These are phyloP conservation scores for Podila epicladia DNA, from an alignment of 192 early-diverging fungal species.

Conservation along the genomic window DNA sequence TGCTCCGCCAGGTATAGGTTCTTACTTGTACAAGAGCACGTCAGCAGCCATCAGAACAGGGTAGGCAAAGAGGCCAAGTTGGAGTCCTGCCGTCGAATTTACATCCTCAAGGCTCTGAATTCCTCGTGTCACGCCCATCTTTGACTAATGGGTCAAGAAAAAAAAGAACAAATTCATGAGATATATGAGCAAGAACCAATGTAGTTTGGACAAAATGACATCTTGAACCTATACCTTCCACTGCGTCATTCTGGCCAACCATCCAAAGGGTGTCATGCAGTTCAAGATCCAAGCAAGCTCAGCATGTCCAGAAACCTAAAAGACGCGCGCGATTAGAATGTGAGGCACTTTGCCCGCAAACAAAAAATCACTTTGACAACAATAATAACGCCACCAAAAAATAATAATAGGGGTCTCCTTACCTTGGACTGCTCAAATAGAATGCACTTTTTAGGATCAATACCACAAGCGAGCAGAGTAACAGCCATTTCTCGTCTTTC, in stretches of 20 bases:
- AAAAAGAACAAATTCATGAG: too few species aligned
- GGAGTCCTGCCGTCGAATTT: conserved; percentile 54
- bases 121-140: conserved; percentile 54
- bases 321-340: background rate
- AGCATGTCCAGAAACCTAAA: conserved; percentile 74
- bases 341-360: too few species aligned
- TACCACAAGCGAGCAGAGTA: conserved; percentile 83
- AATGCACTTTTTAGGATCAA: conserved; percentile 74
- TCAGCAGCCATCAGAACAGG: conserved; percentile 94
- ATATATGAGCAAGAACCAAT: too few species aligned
- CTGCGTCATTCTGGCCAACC: conserved; percentile 95
- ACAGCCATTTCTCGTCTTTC: conserved; percentile 80
- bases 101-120: conserved; percentile 55
- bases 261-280: conserved; percentile 87
- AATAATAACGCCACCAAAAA: background rate
- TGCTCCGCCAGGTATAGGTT: background rate
- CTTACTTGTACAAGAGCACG: conserved; percentile 84
- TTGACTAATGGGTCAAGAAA: conserved; percentile 28
- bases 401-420: background rate
- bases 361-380: background rate
- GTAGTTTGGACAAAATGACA: background rate
- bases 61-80: conserved; percentile 87
- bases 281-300: conserved; percentile 89
- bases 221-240: conserved; percentile 74
- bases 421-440: conserved; percentile 90